A percentile compares a stretch with the other conserved stretches of the same genome.
Evolutionary conservation across 441 rosid species (phyloP).

Genomic region (Aleurites moluccanus): DNA sequence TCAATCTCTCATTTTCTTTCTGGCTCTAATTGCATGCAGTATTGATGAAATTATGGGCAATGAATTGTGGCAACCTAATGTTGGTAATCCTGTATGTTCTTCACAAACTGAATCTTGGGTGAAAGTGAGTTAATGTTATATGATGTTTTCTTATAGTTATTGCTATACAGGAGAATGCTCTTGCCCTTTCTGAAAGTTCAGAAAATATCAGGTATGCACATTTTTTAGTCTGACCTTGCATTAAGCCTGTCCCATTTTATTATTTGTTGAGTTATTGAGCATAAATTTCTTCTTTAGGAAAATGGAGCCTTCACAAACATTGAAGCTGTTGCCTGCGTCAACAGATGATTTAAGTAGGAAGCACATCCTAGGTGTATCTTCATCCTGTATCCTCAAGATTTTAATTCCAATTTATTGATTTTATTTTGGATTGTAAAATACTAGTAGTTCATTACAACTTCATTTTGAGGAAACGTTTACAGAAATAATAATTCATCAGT

Average conservation of each 20-base stretch:
- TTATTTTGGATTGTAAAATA: conserved; percentile 10
- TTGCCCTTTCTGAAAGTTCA: conserved; percentile 50
- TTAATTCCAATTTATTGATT: conserved; percentile 4
- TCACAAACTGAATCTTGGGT: conserved; percentile 14
- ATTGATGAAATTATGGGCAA: conserved; percentile 79
- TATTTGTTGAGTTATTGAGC: conserved; percentile 28
- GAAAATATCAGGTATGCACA: conserved; percentile 57
- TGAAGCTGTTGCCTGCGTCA: conserved; percentile 73
- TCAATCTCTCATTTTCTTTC: conserved; percentile 30
- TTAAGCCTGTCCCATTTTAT: conserved; percentile 18
- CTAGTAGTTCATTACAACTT: neutral
- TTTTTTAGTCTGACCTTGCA: conserved; percentile 13
- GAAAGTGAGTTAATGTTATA: conserved; percentile 5
- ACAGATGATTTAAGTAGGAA: conserved; percentile 76
- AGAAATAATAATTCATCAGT: neutral
- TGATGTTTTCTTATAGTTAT: conserved; percentile 22
- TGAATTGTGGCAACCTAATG: conserved; percentile 53
- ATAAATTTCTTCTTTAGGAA: conserved; percentile 51
- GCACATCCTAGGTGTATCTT: conserved; percentile 58
- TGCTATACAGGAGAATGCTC: conserved; percentile 58
- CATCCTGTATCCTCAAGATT: conserved; percentile 74
- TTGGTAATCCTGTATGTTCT: conserved; percentile 56
- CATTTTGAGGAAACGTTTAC: neutral
- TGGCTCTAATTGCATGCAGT: conserved; percentile 49
- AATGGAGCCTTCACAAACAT: conserved; percentile 54